Evolutionary conservation across 306 rosid species (phyloP).

Genomic region (Castanea mollissima): DNA sequence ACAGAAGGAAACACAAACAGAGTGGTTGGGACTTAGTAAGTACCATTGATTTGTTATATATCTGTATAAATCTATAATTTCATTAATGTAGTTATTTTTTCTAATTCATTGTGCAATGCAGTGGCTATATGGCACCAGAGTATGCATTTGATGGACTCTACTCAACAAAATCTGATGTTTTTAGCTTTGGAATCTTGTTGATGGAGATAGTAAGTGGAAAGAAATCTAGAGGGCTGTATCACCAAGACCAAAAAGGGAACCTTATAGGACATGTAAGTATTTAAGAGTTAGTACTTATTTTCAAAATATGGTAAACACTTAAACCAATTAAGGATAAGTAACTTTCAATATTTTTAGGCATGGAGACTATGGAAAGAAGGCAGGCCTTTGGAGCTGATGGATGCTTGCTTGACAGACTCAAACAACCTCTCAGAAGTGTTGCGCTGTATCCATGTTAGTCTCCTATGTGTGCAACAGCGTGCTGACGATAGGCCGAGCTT

Average conservation of each 20-base stretch:
- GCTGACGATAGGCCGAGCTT: constrained; percentile 38
- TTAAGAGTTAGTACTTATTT: not conserved
- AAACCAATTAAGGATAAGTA: not conserved
- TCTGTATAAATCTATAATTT: not conserved
- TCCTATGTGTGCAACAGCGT: constrained; percentile 47
- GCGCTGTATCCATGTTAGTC: constrained; percentile 50
- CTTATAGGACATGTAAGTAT: constrained; percentile 54
- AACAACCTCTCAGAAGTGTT: constrained; percentile 17
- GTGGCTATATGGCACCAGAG: constrained; percentile 38
- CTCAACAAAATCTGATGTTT: constrained; percentile 34
- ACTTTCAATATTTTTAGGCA: constrained; percentile 30
- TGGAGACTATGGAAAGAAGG: constrained; percentile 54
- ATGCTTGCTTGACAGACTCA: constrained; percentile 26
- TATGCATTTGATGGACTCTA: constrained; percentile 31
- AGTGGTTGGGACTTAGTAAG: constrained; percentile 73
- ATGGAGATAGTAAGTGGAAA: constrained; percentile 57
- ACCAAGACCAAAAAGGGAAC: constrained; percentile 21
- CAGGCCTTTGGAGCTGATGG: constrained; percentile 34
- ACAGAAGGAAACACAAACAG: constrained; percentile 53
- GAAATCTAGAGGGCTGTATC: constrained; percentile 39
- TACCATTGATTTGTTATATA: not conserved
- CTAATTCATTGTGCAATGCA: not conserved
- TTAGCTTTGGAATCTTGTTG: constrained; percentile 43
- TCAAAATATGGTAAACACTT: too few species aligned
- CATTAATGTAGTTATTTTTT: too few species aligned